A percentile compares a stretch with the other conserved stretches of the same genome.
Conservation (phyloP, 768 basidiomycete genomes). For the Leucocoprinus sp. region DNA sequence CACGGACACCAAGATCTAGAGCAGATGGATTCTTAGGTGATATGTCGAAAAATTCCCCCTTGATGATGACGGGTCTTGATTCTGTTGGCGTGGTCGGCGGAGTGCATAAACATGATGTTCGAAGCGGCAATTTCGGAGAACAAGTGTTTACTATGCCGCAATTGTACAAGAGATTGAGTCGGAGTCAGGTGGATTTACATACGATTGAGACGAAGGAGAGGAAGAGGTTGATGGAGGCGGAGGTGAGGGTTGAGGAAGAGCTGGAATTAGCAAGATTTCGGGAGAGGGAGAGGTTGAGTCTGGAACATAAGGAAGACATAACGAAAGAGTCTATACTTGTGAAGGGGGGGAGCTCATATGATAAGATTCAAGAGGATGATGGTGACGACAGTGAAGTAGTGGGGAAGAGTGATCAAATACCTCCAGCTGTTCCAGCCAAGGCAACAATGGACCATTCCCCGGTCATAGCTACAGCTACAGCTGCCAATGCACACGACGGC, state of each 20-base stretch:
- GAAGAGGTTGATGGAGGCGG: conserved; percentile 8
- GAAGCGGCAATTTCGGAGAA: neutral
- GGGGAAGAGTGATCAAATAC: neutral
- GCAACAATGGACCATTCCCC: neutral
- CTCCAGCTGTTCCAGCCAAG: neutral
- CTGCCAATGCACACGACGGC: neutral
- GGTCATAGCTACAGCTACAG: neutral
- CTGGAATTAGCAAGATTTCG: conserved; percentile 23
- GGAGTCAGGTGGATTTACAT: conserved; percentile 55
- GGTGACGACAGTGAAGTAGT: neutral
- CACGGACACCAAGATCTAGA: conserved; percentile 11
- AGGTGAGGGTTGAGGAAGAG: conserved; percentile 16
- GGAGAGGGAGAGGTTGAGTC: conserved; percentile 15
- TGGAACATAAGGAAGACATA: conserved; percentile 7
- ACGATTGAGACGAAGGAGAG: conserved; percentile 21
- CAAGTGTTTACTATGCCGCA: conserved; percentile 23
- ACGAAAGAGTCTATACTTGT: neutral
- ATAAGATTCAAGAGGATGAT: conserved; percentile 7
- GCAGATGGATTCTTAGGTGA: too few species aligned
- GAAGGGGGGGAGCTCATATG: conserved; percentile 6
- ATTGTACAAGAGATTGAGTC: conserved; percentile 53
- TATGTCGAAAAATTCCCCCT: too few species aligned
- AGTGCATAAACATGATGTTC: neutral
- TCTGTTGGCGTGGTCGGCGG: neutral
- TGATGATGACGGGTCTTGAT: neutral